Conservation (phyloP, 768 basidiomycete species). For the Suillus variegatus region DNA sequence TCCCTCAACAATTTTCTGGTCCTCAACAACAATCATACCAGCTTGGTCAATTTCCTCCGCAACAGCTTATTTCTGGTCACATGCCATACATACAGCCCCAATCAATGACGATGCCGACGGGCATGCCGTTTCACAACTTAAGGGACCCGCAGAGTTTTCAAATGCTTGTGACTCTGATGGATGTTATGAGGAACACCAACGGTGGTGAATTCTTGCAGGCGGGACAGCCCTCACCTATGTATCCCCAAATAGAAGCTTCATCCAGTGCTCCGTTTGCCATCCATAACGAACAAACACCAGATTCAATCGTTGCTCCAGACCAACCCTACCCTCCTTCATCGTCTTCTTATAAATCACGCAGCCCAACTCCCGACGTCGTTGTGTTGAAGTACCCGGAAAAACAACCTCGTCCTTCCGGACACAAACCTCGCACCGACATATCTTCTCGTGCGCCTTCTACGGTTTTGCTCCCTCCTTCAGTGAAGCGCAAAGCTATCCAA, state of each 20-base stretch:
- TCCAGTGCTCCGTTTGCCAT: background rate
- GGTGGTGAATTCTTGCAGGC: constrained; percentile 9
- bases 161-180: constrained; percentile 12
- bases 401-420: constrained; percentile 4
- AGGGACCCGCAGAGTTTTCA: constrained; percentile 6
- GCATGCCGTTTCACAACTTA: background rate
- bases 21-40: constrained; percentile 5
- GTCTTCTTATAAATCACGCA: constrained; percentile 2
- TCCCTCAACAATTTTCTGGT: constrained; percentile 19
- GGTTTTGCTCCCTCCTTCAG: constrained; percentile 12
- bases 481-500: constrained; percentile 23
- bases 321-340: constrained; percentile 9
- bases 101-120: background rate
- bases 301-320: background rate
- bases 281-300: background rate
- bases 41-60: background rate
- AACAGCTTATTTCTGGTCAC: background rate
- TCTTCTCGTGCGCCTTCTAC: constrained; percentile 8
- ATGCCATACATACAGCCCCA: background rate
- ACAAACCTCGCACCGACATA: constrained; percentile 10
- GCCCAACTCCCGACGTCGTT: background rate
- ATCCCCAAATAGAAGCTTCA: constrained; percentile 8
- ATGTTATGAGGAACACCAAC: constrained; percentile 13
- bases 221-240: background rate
- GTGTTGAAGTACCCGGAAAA: background rate